phyloP scores from a whole-genome alignment of 441 rosid genomes.

The Arabidopsis hybrid region DNA sequence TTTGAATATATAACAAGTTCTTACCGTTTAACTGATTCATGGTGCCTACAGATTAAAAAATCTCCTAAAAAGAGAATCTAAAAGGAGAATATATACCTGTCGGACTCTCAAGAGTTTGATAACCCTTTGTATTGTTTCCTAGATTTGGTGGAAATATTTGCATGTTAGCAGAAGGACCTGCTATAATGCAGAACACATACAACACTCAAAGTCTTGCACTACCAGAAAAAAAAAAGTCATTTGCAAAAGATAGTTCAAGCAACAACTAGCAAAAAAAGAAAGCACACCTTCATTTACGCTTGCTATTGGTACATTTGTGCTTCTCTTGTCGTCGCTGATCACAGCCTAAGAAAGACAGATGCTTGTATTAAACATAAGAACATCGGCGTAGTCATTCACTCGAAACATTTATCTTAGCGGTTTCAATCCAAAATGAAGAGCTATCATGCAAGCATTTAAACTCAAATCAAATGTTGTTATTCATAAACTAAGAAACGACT shows the following conservation, averaged over 20 bases:
- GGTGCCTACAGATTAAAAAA: constrained; percentile 1
- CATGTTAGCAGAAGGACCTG: constrained; percentile 84
- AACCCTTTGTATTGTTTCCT: constrained; percentile 64
- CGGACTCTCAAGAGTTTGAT: constrained; percentile 74
- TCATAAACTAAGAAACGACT: not conserved
- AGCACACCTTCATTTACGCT: constrained; percentile 55
- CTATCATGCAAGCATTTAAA: constrained; percentile 22
- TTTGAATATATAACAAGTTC: not conserved
- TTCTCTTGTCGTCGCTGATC: constrained; percentile 58
- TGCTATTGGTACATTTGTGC: constrained; percentile 43
- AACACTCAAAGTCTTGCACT: constrained; percentile 21
- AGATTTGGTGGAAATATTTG: constrained; percentile 74
- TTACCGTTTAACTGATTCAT: not conserved
- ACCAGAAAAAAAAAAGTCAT: constrained; percentile 8
- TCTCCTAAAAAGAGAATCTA: not conserved
- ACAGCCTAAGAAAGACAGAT: constrained; percentile 61
- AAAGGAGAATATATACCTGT: constrained; percentile 55
- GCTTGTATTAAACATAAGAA: constrained; percentile 12
- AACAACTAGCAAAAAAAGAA: not conserved
- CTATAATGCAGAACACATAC: constrained; percentile 33
- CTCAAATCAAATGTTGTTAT: not conserved
- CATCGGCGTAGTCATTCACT: constrained; percentile 1
- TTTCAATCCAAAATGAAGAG: constrained; percentile 12
- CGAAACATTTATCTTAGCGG: not conserved
- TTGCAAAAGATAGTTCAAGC: constrained; percentile 10